These are phyloP conservation scores for Rhodotorula diobovata DNA, from an alignment of 768 basidiomycete genomes.

Conservation along the genomic window DNA sequence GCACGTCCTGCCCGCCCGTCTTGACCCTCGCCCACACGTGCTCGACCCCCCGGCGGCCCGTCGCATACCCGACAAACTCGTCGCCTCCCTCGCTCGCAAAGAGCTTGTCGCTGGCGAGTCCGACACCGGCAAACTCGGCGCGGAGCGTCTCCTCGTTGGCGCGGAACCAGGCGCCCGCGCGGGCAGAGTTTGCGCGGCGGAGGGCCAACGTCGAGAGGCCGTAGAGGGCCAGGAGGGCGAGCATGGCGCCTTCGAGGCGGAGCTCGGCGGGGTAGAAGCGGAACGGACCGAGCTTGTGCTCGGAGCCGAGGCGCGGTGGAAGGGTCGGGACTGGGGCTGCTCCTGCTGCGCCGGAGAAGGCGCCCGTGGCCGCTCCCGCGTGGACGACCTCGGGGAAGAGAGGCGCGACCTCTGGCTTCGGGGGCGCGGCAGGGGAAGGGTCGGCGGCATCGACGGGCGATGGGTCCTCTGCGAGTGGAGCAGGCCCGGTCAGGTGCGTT, in stretches of 20 bases:
- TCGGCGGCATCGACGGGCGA: slow-evolving; percentile 9
- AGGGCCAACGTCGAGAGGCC: neutral
- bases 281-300: slow-evolving; percentile 19
- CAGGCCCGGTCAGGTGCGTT: too few relatives aligned
- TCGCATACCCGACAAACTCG: slow-evolving; percentile 22
- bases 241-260: slow-evolving; percentile 3
- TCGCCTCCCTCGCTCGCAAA: slow-evolving; percentile 22
- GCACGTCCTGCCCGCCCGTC: slow-evolving; percentile 2
- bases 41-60: slow-evolving; percentile 25
- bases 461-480: neutral
- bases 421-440: neutral
- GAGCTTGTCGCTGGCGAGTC: slow-evolving; percentile 11
- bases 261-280: slow-evolving; percentile 8
- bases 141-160: neutral
- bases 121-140: slow-evolving; percentile 30
- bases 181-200: neutral
- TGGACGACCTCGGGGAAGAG: slow-evolving; percentile 1
- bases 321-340: neutral
- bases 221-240: slow-evolving; percentile 20
- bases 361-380: neutral
- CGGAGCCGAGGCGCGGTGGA: neutral
- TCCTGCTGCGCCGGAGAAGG: neutral
- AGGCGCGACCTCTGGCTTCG: neutral
- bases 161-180: slow-evolving; percentile 4
- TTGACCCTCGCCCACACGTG: slow-evolving; percentile 7